Base-by-base conservation (phyloP, 805 yeast genomes). In the Hanseniaspora guilliermondii region DNA sequence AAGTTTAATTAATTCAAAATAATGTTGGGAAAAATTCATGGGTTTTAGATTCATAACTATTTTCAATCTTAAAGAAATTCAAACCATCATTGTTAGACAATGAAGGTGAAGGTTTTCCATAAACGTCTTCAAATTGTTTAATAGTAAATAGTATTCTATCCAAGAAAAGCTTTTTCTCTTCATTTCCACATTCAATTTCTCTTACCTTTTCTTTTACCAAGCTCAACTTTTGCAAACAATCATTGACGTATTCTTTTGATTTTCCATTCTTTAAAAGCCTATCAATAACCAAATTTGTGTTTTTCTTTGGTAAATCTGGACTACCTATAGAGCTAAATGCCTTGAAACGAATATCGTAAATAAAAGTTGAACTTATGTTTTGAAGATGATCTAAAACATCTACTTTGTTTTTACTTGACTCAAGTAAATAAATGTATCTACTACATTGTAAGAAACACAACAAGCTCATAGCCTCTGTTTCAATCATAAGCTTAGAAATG, bases 291-390 rank as follows among this genome's bases (percentile, higher is more conserved):
- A 24, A 0, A 16, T 39, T 17, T 3, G 40, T 44, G 14, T 39
- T 22, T 6, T 42, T 17, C 30, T 71, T 63, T 2, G 91, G 88
- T 41, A 78, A 61, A 30, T 73, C 75, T 1, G 96, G 96, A 11
- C 80, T 79, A 0, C 94, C 95, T 21, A 88, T 83, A 0, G 87
- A 76, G 22, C 83, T 77, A 70, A 84, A 86, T 4, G 93, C 80
- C 64, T 87, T 87, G 76, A 87, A 75, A 59, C 95, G 76, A 46
- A 87, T 68, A 9, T 74, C 68, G 62, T 75, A 81, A 17, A 76
- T 37, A 11, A 27, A 52, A 6, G 47, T 21, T 19, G 49, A 63
- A 37, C 63, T 47, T 49, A 65, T 62, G 25, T 64, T 58, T 24
- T 64, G 59, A 38, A 65, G 59, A 36, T 58, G 27, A 60, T 62